Evolutionary conservation across 1,284 basidiomycete genomes (phyloP), one percentile per base, ranked within the genome.

Genomic region (Waitea zeae): DNA sequence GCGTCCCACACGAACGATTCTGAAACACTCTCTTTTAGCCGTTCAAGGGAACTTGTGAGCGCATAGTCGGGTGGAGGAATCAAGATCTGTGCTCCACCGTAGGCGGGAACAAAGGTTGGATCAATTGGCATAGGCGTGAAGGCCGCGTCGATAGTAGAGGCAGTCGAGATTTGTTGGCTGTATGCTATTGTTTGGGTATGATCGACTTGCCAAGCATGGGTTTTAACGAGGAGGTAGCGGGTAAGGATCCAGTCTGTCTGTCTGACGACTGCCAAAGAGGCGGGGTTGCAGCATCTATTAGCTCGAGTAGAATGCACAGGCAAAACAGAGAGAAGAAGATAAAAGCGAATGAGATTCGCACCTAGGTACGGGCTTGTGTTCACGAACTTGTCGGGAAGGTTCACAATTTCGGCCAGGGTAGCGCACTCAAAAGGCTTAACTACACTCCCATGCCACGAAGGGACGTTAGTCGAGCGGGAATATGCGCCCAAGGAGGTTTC

Each of bases 391-490:
- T 39, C 14, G 0, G 67, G 68, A 12, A 61, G 54, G 40, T 75
- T 76, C 39, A 74, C 67, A 9, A 72, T 58, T 49, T 76, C 70
- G 0, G 69, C 62, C n/a, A 76, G 47, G 2, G 70, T 66, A n/a
- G 63, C 57, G 38, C 68, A 73, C 26, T 51, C 57, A 0, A 47
- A 46, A 3, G 66, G 62, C 4, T 43, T 41, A 3, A 62, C 50
- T 26, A 43, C 46, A 39, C 67, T 71, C 39, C 64, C 66, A 19
- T 45, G 47, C 72, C 71, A 75, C 9, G 44, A 39, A 1, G 47
- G 49, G 5, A 45, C 38, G 3, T 50, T 54, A n/a, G 46, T 36
- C n/a, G n/a, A n/a, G 1, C 17, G 20, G 0, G 66, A 57, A 43
- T 70, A 72, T 7, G 33, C 14, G 0, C 50, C 44, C 50, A 66